These are phyloP conservation scores for Gossypium armourianum DNA, from an alignment of 441 rosid species.

Conservation along the genomic window DNA sequence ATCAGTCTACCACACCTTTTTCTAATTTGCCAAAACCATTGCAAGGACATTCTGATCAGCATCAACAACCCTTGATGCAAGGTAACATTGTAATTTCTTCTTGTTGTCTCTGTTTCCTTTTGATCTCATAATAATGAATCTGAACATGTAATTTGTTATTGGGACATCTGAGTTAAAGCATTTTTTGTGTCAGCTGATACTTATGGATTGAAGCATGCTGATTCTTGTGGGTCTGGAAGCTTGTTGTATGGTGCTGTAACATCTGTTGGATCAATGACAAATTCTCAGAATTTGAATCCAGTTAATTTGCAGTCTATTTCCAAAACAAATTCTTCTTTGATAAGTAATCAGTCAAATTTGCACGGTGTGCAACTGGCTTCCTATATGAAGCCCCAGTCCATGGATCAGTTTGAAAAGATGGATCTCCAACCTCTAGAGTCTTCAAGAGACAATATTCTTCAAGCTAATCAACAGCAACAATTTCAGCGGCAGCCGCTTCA, in stretches of 20 bases:
- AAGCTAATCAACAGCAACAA: slow-evolving; percentile 62
- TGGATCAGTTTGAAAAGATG: slow-evolving; percentile 46
- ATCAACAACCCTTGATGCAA: slow-evolving; percentile 51
- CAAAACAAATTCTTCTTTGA: slow-evolving; percentile 40
- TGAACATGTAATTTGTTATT: slow-evolving; percentile 13
- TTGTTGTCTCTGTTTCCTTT: neutral
- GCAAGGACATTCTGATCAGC: slow-evolving; percentile 58
- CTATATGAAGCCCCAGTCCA: slow-evolving; percentile 34
- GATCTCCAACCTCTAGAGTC: slow-evolving; percentile 37
- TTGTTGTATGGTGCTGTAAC: slow-evolving; percentile 43
- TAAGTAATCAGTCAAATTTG: slow-evolving; percentile 41
- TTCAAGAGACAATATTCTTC: slow-evolving; percentile 37
- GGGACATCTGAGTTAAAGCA: neutral
- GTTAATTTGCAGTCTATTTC: slow-evolving; percentile 49
- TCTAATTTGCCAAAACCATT: slow-evolving; percentile 52
- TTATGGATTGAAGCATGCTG: slow-evolving; percentile 49
- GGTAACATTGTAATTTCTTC: slow-evolving; percentile 34
- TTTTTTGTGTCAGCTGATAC: slow-evolving; percentile 60
- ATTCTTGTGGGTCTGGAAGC: slow-evolving; percentile 57
- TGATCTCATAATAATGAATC: slow-evolving; percentile 2
- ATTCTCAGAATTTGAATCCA: slow-evolving; percentile 50
- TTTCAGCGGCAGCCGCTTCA: slow-evolving; percentile 59
- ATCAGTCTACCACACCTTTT: slow-evolving; percentile 33
- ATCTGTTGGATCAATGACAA: slow-evolving; percentile 52
- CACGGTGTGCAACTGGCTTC: slow-evolving; percentile 40